Conservation (phyloP, 1,139 yeast genomes). For the Debaryomycetaceae sp. region DNA sequence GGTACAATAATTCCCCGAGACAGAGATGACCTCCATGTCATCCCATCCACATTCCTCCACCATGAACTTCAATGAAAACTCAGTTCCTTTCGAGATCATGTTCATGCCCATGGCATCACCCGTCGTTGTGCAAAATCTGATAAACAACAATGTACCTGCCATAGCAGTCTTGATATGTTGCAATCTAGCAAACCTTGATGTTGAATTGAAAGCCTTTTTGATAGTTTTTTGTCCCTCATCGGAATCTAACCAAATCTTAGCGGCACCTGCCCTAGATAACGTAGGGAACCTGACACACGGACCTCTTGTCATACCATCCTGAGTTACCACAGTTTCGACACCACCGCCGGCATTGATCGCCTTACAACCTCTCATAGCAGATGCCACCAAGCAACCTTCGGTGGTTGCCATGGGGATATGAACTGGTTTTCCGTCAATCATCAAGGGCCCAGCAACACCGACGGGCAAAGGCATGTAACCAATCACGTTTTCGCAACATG, state of each 20-base stretch:
- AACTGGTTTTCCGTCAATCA: constrained; percentile 80
- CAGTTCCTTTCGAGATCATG: constrained; percentile 98
- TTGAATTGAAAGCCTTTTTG: constrained; percentile 90
- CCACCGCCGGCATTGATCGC: constrained; percentile 98
- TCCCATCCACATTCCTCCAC: constrained; percentile 84
- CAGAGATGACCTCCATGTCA: constrained; percentile 89
- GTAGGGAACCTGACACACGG: constrained; percentile 91
- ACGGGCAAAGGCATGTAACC: constrained; percentile 96
- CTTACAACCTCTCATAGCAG: constrained; percentile 98
- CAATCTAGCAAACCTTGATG: constrained; percentile 94
- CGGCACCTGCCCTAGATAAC: constrained; percentile 85
- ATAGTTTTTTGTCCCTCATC: constrained; percentile 83
- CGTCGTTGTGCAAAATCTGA: constrained; percentile 93
- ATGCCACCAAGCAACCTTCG: constrained; percentile 97
- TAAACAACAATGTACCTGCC: constrained; percentile 88
- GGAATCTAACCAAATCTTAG: constrained; percentile 92
- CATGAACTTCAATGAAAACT: constrained; percentile 78
- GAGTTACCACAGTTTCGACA: constrained; percentile 83
- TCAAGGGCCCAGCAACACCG: constrained; percentile 95
- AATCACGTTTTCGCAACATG: constrained; percentile 97
- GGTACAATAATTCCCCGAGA: constrained; percentile 95
- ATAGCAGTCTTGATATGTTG: constrained; percentile 88
- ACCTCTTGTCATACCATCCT: constrained; percentile 99
- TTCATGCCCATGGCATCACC: constrained; percentile 99
- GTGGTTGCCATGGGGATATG: constrained; percentile 99